Evolutionary conservation across 1,284 basidiomycete species (phyloP).

Genomic region (Thecaphora thlaspeos): DNA sequence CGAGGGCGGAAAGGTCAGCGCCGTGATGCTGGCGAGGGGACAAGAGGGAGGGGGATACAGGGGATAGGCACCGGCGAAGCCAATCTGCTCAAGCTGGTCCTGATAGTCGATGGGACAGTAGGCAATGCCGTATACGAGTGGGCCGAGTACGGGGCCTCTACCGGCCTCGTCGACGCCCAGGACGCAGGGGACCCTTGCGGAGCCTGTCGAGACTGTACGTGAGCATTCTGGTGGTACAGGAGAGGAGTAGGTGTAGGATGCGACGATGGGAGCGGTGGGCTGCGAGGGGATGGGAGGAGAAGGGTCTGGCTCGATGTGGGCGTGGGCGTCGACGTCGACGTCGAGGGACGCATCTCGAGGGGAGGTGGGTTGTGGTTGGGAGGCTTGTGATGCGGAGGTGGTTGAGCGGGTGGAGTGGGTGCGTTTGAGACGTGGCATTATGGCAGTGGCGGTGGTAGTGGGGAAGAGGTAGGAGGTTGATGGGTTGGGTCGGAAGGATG

Average conservation of each 20-base stretch:
- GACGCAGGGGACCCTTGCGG: conserved; percentile 39
- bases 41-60: too few species aligned
- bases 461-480: too few species aligned
- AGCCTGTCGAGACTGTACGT: conserved; percentile 6
- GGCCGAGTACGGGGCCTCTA: conserved; percentile 85
- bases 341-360: too few species aligned
- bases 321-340: too few species aligned
- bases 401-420: too few species aligned
- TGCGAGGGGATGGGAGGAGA: conserved; percentile 24
- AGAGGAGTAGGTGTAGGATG: conserved; percentile 31
- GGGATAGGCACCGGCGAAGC: conserved; percentile 73
- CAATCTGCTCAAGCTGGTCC: conserved; percentile 72
- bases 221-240: conserved; percentile 21
- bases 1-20: too few species aligned
- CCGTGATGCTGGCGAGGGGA: too few species aligned
- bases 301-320: background rate
- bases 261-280: conserved; percentile 12
- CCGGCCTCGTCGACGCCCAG: conserved; percentile 96
- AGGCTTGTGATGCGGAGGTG: too few species aligned
- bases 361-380: too few species aligned
- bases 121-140: conserved; percentile 91
- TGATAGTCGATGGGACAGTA: conserved; percentile 83
- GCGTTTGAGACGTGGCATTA: too few species aligned
- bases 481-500: too few species aligned
- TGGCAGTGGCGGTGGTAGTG: too few species aligned